A percentile compares a stretch with the other conserved stretches of the same genome.
Evolutionary conservation across 106 monocot species (phyloP).

Genomic region (Allium fistulosum): DNA sequence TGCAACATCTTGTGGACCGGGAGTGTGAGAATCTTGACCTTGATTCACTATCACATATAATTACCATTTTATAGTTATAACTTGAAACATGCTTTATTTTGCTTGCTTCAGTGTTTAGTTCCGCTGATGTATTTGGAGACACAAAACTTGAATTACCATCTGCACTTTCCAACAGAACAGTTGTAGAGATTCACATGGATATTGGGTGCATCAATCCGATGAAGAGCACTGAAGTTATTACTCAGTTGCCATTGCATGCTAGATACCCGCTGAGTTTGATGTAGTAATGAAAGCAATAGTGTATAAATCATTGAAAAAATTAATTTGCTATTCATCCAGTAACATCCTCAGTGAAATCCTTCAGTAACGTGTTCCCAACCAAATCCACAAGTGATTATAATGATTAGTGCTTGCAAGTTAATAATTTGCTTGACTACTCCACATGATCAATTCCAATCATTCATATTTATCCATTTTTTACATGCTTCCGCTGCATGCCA

Average conservation of each 20-base stretch:
- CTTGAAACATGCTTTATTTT: not conserved
- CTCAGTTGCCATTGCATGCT: slow-evolving; percentile 77
- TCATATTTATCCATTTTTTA: too few species aligned
- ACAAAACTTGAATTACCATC: slow-evolving; percentile 83
- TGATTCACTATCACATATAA: not conserved
- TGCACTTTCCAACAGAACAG: slow-evolving; percentile 69
- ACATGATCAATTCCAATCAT: too few species aligned
- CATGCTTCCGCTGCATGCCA: too few species aligned
- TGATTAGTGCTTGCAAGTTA: too few species aligned
- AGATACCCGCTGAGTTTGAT: slow-evolving; percentile 76
- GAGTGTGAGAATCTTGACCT: slow-evolving; percentile 24
- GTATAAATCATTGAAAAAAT: not conserved
- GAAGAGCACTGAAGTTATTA: slow-evolving; percentile 16
- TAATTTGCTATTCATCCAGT: too few species aligned
- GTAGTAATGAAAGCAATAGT: not conserved
- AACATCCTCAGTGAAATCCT: too few species aligned
- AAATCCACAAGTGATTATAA: too few species aligned
- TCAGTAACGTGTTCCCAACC: too few species aligned
- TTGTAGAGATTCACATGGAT: slow-evolving; percentile 67
- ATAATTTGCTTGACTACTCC: too few species aligned
- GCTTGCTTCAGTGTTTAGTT: slow-evolving; percentile 45
- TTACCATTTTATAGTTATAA: not conserved
- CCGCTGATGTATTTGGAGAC: slow-evolving; percentile 83
- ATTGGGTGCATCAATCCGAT: not conserved
- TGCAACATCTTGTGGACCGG: slow-evolving; percentile 59